Base-by-base conservation (phyloP, 2,329 filamentous ascomycete species). In the Dactylellina leptospora region DNA sequence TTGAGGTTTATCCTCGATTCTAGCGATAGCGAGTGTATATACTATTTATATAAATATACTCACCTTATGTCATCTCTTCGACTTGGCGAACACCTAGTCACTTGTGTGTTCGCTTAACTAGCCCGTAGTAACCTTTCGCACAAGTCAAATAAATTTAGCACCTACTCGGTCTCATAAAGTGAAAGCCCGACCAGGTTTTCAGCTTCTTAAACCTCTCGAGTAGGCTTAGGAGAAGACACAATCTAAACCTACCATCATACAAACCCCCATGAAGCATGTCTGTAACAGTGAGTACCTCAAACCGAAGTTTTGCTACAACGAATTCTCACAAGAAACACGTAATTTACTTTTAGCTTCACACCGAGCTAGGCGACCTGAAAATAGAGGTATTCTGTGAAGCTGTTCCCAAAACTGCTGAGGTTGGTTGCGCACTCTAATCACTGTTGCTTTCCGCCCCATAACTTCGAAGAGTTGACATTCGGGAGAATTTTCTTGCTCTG, bases 351-450 rank as follows among this genome's bases (percentile, higher is more conserved):
- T 18, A 73, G 69, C 85, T 99, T 11, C 92, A 97, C 81, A 99
- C 95, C 53, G 91, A 88, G 54, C 85, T 90, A 58, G 95, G 95
- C 79, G 89, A 95, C 81, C 85, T 99, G 79, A 99, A 97, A 82
- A 86, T 97, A 77, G 95, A 97, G 81, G 84, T 99, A 75, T 97
- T 97, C 82, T 97, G 93, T 83, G 92, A 97, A 80, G 89, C 90
- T 76, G 92, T 96, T 28, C 95, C 95, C 74, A 93, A 93, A 80
- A 96, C 95, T 0, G 90, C 92, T 74, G 91, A 96, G 82, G 89
- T 89, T 59, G 54, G 38, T 45, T 11, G 16, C 22, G 20, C 10
- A 9, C 5, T 27, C n/a, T 8, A n/a, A 13, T 33, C 13, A 6
- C 30, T 13, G 30, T 33, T 9, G 9, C 16, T n/a, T 18, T 8